Evolutionary conservation across 352 stramenopile genomes (phyloP).

Genomic region (Globisporangium carolinianum): DNA sequence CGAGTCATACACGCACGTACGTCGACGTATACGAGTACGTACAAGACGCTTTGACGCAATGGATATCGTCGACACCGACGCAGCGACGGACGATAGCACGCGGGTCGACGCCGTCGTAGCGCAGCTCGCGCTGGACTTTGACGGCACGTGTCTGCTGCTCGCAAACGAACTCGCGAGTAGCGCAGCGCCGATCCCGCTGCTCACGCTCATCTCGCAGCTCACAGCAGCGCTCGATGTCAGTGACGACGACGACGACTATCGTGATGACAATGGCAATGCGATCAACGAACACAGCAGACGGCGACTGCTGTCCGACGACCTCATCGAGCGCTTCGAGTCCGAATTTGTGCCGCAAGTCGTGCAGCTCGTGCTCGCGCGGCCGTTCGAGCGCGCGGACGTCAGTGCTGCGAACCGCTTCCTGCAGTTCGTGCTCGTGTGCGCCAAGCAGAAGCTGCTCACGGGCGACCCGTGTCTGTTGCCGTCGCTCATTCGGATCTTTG

Average conservation of each 20-base stretch:
- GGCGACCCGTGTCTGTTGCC: slow-evolving; percentile 34
- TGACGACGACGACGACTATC: not conserved
- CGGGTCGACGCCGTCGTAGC: slow-evolving; percentile 9
- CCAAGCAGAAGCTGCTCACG: slow-evolving; percentile 19
- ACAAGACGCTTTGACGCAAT: too few species aligned
- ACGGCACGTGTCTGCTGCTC: slow-evolving; percentile 35
- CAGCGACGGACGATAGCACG: too few species aligned
- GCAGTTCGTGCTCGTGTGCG: slow-evolving; percentile 29
- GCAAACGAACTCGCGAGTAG: slow-evolving; percentile 26
- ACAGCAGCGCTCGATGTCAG: not conserved
- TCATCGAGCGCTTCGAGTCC: slow-evolving; percentile 32
- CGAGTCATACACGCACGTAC: too few species aligned
- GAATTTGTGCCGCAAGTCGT: slow-evolving; percentile 56
- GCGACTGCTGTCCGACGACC: slow-evolving; percentile 18
- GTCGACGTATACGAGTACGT: too few species aligned
- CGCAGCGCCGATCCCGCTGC: slow-evolving; percentile 21
- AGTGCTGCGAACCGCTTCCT: slow-evolving; percentile 44
- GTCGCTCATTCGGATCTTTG: slow-evolving; percentile 46
- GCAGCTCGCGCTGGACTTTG: slow-evolving; percentile 41
- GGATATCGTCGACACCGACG: too few species aligned
- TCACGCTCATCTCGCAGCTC: slow-evolving; percentile 20
- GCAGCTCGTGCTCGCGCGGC: slow-evolving; percentile 36
- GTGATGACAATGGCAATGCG: not conserved
- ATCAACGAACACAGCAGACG: not conserved
- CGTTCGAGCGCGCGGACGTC: slow-evolving; percentile 14